A percentile compares a stretch with the other conserved stretches of the same genome.
phyloP scores from a whole-genome alignment of 208 protist species.

The Acanthamoeba culbertsoni region DNA sequence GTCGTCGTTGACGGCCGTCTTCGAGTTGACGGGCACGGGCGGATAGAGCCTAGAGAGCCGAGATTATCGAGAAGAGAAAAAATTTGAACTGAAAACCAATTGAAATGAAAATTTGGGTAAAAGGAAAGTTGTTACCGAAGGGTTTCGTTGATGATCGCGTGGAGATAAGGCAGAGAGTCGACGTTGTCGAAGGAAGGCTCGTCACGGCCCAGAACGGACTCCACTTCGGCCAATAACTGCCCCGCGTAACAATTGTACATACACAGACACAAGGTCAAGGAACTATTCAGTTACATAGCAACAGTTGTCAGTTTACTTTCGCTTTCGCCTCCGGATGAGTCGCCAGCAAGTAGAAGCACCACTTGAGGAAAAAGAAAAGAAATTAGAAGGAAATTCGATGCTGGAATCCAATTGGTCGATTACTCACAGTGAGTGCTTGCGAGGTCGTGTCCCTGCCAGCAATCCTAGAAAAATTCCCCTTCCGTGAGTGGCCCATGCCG shows the following conservation, averaged over 20 bases:
- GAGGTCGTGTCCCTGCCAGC: conserved; percentile 35
- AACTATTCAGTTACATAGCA: neutral
- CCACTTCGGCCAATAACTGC: neutral
- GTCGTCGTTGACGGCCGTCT: neutral
- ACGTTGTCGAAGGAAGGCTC: conserved; percentile 19
- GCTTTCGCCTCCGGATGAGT: neutral
- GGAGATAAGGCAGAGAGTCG: neutral
- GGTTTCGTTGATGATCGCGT: conserved; percentile 32
- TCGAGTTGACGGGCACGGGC: neutral
- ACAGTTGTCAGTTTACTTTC: neutral
- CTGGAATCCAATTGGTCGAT: too few relatives aligned
- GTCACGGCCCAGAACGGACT: neutral
- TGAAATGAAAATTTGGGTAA: neutral
- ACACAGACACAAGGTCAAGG: neutral
- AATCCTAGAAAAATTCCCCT: too few relatives aligned
- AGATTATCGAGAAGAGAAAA: too few relatives aligned
- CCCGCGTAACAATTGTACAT: too few relatives aligned
- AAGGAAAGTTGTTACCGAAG: too few relatives aligned
- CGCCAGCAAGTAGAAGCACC: conserved; percentile 21
- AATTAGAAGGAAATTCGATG: too few relatives aligned
- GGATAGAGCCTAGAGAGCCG: neutral
- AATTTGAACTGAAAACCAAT: too few relatives aligned
- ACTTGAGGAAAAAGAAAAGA: too few relatives aligned
- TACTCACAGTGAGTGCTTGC: conserved; percentile 1
- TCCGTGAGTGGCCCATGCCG: too few relatives aligned